Conservation (phyloP, 495 filamentous ascomycete species). For the Pseudomonodictys pantanalensis region DNA sequence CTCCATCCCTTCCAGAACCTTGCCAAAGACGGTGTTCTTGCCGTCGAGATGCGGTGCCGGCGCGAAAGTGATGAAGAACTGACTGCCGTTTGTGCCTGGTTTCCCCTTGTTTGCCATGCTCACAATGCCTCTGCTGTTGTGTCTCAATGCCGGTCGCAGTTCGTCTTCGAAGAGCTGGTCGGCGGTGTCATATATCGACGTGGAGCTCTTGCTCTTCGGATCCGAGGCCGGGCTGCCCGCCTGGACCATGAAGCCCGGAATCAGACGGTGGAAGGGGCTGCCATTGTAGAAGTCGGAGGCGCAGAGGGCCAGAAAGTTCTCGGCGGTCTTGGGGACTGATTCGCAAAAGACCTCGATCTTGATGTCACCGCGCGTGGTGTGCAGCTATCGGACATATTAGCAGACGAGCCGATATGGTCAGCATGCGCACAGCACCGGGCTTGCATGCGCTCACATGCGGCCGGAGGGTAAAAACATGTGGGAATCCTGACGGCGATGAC, state of each 20-base stretch:
- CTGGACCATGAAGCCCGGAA: slow-evolving; percentile 90
- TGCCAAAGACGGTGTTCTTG: slow-evolving; percentile 90
- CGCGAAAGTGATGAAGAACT: slow-evolving; percentile 90
- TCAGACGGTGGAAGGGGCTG: slow-evolving; percentile 85
- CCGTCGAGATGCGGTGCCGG: slow-evolving; percentile 90
- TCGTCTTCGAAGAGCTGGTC: slow-evolving; percentile 80
- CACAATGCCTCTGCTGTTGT: slow-evolving; percentile 82
- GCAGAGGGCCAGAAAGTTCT: slow-evolving; percentile 97
- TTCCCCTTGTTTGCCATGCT: slow-evolving; percentile 85
- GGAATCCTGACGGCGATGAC: not conserved
- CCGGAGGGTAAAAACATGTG: not conserved
- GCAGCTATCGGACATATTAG: slow-evolving; percentile 56
- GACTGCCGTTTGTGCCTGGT: slow-evolving; percentile 81
- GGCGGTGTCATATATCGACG: slow-evolving; percentile 70
- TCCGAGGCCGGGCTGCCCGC: slow-evolving; percentile 69
- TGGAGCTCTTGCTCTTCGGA: slow-evolving; percentile 68
- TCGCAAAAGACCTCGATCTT: slow-evolving; percentile 98
- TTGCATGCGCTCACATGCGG: slow-evolving; percentile 4
- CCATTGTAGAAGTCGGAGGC: slow-evolving; percentile 81
- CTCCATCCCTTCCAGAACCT: slow-evolving; percentile 65
- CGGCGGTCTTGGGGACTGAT: slow-evolving; percentile 75
- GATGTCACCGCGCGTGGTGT: slow-evolving; percentile 85
- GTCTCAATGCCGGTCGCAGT: slow-evolving; percentile 77
- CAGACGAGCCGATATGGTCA: not conserved
- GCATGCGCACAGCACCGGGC: slow-evolving; percentile 5